A percentile compares a stretch with the other conserved stretches of the same genome.
Conservation (phyloP, 208 protist genomes). For the Angomonas deanei region DNA sequence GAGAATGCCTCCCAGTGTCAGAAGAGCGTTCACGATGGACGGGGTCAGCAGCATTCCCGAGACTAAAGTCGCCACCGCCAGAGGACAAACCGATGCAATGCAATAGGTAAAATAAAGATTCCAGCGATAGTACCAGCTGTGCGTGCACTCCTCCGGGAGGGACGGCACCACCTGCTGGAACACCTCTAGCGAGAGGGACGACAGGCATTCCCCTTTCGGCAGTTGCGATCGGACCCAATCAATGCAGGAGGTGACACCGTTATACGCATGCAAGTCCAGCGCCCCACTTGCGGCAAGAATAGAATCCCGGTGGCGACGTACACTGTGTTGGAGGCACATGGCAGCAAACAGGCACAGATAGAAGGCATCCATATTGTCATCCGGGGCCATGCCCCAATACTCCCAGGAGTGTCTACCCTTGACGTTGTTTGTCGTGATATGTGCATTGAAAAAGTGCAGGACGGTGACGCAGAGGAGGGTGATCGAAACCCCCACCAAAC, state of each 20-base stretch:
- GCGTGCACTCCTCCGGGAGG: not conserved
- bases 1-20: conserved; percentile 19
- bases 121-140: not conserved
- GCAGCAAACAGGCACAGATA: not conserved
- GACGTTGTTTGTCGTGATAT: not conserved
- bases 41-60: conserved; percentile 14
- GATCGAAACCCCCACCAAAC: no score
- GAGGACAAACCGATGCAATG: conserved; percentile 16
- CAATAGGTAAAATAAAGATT: conserved; percentile 11
- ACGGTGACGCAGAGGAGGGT: not conserved
- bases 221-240: not conserved
- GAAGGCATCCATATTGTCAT: not conserved
- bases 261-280: not conserved
- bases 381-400: not conserved
- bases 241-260: not conserved
- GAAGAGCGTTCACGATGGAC: conserved; percentile 19
- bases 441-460: not conserved
- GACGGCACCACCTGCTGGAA: conserved; percentile 7
- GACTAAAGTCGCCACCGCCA: conserved; percentile 26
- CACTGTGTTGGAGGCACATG: not conserved
- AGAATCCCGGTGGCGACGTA: not conserved
- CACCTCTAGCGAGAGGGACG: not conserved
- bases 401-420: not conserved
- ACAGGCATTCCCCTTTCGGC: not conserved
- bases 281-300: not conserved